Evolutionary conservation across 257 asterid genomes (phyloP), one percentile per base, ranked within the genome.

Genomic region (Solanum sejunctum): DNA sequence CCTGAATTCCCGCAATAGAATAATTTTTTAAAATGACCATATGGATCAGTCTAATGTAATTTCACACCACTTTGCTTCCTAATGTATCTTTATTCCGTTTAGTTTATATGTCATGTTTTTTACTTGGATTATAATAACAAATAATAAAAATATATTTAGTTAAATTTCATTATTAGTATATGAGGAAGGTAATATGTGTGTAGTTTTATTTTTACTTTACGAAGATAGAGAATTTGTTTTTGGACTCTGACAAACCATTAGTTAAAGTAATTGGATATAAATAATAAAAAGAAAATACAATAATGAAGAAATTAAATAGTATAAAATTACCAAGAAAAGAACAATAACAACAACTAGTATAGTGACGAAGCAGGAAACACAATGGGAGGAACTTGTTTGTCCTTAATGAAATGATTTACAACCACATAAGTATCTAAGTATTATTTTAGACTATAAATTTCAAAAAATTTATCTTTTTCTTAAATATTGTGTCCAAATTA

Each of bases 181-280:
- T 26, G 11, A 64, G 0, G 2, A 64, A 6, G 10, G 3, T 26
- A 20, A 64, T 64, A 15, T 12, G 1, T 12, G 1, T 5, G 0
- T 26, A 23, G 5, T 6, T 1, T 12, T 63, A 6, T 16, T 12
- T 20, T 5, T 12, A 16, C 2, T 18, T 64, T 64, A 1, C 6
- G 11, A 12, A 63, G 2, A 6, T 11, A 23, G 2, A 63, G 10
- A 63, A 0, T 12, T 0, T 63, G 0, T 63, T 63, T 63, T 8
- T 6, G 2, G 5, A 23, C 23, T 63, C 16, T 6, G 5, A 12
- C 12, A 12, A 0, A 63, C 12, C 2, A 4, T 23, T 2, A 0
- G 3, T 8, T 12, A 39, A 63, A 61, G 41, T 63, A 63, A 12
- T 6, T 12, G 2, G 2, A 23, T 23, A 63, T 1, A 63, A 63